phyloP scores from a whole-genome alignment of 2,329 filamentous ascomycete species.

The Didymella segeticola region DNA sequence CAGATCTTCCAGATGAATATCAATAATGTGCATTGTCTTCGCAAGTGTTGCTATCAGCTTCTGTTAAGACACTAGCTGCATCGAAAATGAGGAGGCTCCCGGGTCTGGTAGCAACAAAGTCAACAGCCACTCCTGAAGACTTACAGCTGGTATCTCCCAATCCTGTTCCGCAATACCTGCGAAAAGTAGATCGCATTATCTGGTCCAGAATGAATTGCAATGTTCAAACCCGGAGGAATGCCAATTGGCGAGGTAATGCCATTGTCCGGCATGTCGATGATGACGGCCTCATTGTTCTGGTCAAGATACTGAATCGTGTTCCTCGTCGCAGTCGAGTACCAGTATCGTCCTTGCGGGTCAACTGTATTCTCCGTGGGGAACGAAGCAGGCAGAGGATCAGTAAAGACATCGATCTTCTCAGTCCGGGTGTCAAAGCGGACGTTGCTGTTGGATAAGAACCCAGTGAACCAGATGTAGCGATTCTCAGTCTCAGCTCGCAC shows the following conservation, averaged over 20 bases:
- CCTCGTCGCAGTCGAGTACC: constrained; percentile 19
- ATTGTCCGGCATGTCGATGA: constrained; percentile 20
- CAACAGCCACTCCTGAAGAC: not conserved
- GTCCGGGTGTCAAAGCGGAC: constrained; percentile 19
- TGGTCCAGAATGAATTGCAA: constrained; percentile 18
- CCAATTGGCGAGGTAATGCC: constrained; percentile 15
- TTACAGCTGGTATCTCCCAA: constrained; percentile 17
- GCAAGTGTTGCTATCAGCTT: too few species aligned
- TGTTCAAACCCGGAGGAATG: constrained; percentile 17
- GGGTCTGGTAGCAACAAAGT: too few species aligned
- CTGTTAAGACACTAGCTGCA: too few species aligned
- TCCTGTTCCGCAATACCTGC: constrained; percentile 18
- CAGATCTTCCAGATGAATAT: too few species aligned
- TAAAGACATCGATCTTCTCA: constrained; percentile 19
- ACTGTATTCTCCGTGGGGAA: constrained; percentile 21
- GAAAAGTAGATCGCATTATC: constrained; percentile 22
- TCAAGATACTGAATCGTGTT: constrained; percentile 22
- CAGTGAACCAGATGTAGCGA: constrained; percentile 20
- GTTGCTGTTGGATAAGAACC: constrained; percentile 20
- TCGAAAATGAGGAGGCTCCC: too few species aligned
- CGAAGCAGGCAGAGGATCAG: constrained; percentile 8
- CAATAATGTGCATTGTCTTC: too few species aligned
- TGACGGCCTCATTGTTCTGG: constrained; percentile 14
- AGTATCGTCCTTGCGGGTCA: constrained; percentile 13
- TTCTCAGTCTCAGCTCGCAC: constrained; percentile 17